Conservation (phyloP, 352 stramenopile genomes). For the Globisporangium abappressorium region DNA sequence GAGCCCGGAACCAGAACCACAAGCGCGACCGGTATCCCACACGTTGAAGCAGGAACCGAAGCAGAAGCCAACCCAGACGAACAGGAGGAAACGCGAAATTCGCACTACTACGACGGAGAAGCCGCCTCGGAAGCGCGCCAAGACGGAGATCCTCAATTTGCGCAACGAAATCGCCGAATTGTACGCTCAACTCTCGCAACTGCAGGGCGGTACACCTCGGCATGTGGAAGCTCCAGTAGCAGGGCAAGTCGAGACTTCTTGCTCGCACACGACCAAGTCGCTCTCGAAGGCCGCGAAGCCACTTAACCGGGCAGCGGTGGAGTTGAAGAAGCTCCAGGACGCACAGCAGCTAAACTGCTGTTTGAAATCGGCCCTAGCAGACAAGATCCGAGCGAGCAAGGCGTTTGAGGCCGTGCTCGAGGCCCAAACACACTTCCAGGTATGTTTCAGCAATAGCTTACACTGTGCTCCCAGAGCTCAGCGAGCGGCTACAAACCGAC, state of each 20-base stretch:
- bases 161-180: neutral
- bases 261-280: neutral
- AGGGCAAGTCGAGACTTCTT: neutral
- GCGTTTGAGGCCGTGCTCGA: neutral
- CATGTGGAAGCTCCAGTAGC: no score
- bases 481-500: no score
- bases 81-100: neutral
- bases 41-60: neutral
- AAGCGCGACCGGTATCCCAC: no score
- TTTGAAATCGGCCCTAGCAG: neutral
- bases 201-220: neutral
- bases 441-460: no score
- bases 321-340: neutral
- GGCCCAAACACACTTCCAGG: neutral
- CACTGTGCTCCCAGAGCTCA: no score
- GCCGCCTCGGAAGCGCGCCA: slow-evolving; percentile 1
- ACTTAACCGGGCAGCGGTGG: neutral
- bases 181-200: neutral
- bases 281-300: no score
- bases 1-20: no score
- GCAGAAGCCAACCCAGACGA: neutral
- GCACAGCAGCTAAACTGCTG: neutral
- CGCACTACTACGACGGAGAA: neutral
- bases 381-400: neutral
- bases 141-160: slow-evolving; percentile 1